These are phyloP conservation scores for Ceratobasidium sp. DNA, from an alignment of 1,284 basidiomycete genomes.

Conservation along the genomic window DNA sequence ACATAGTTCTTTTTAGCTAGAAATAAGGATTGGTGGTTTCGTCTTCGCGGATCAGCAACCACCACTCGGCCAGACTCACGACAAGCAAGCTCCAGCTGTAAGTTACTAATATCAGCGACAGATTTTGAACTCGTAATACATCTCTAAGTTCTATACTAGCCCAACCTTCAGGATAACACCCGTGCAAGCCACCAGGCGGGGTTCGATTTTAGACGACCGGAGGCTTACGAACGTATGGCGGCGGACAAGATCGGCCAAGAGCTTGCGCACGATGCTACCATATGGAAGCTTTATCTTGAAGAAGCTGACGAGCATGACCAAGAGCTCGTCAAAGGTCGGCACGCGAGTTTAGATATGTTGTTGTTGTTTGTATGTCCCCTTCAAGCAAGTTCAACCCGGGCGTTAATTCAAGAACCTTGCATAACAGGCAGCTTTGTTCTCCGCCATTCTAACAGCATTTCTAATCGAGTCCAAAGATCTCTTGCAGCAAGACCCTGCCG, in stretches of 20 bases:
- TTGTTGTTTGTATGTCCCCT: slow-evolving; percentile 11
- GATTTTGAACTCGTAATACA: no score
- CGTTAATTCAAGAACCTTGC: neutral
- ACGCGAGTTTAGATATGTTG: slow-evolving; percentile 17
- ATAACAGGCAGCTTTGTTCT: slow-evolving; percentile 28
- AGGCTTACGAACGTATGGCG: slow-evolving; percentile 9
- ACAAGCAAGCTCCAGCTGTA: no score
- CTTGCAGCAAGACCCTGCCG: slow-evolving; percentile 10
- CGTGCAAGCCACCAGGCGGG: no score
- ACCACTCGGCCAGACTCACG: no score
- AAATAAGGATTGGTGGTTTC: no score
- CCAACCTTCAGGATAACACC: no score
- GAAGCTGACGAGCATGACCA: slow-evolving; percentile 2
- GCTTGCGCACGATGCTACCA: neutral
- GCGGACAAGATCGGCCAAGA: neutral
- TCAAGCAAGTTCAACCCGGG: neutral
- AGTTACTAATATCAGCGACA: no score
- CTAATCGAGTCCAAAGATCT: slow-evolving; percentile 19
- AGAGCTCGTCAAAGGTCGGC: slow-evolving; percentile 12
- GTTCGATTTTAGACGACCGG: slow-evolving; percentile 11
- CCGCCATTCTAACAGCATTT: slow-evolving; percentile 34
- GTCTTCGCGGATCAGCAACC: no score
- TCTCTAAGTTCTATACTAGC: no score
- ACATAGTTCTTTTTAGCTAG: no score
- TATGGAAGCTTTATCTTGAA: slow-evolving; percentile 8